Base-by-base conservation (phyloP, 495 filamentous ascomycete genomes). In the Penicillium manginii region DNA sequence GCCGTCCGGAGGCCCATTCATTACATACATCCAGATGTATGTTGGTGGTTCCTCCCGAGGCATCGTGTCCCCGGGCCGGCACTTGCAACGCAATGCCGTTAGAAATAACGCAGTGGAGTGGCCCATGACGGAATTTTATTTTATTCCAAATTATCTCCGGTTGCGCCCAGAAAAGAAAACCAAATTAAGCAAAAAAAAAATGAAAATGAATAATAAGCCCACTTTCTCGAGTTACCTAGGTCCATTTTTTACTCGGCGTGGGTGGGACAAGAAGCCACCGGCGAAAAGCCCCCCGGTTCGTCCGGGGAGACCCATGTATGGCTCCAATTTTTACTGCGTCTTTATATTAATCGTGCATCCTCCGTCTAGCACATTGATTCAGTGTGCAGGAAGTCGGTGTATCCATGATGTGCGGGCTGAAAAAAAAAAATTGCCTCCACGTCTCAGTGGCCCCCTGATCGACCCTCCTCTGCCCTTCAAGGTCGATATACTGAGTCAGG, bases 261-360 rank as follows among this genome's bases (percentile, higher is more conserved):
- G 29, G 40, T 43, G 52, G 33, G 40, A 43, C 40, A 43, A 43
- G 40, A 43, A 43, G 40, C 40, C 40, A 21, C 40, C 40, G 17
- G 40, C 17, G 17, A 43, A 37, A 43, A n/a, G n/a, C 26, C 50
- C 50, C 57, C 37, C 31, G 54, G 55, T 64, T 64, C 58, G 46
- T 59, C 55, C 55, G 50, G 15, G 15, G 52, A 19, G 45, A 29
- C 43, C 49, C 56, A 58, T 51, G 47, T 23, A 33, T 43, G 15
- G 50, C 54, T 56, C 50, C 43, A 51, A 48, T 46, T 56, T 55
- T 45, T 26, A 22, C 51, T 56, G 43, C 43, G 58, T 59, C 51
- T 47, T 58, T 62, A 60, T 65, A 68, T 62, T 60, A 62, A 60
- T 58, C 50, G 50, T 22, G 55, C 40, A 58, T 55, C 39, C 35